A percentile compares a stretch with the other conserved stretches of the same genome.
phyloP scores from a whole-genome alignment of 768 basidiomycete genomes.

The Leccinum truebloodii region DNA sequence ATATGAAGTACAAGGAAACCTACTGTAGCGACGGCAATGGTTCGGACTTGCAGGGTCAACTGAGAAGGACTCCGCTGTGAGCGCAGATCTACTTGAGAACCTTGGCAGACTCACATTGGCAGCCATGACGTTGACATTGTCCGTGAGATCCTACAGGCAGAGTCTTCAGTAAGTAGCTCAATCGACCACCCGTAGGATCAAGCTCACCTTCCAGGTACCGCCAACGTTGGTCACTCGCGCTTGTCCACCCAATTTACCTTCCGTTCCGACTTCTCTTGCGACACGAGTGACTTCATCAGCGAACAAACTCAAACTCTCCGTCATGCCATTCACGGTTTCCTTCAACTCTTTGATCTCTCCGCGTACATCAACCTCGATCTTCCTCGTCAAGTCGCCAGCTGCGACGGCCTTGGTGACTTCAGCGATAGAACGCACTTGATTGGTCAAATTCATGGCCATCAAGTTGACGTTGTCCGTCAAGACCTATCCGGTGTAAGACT shows the following conservation, averaged over 20 bases:
- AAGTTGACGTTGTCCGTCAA: constrained; percentile 83
- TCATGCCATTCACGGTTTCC: constrained; percentile 96
- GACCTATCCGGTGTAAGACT: constrained; percentile 33
- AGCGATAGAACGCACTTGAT: constrained; percentile 87
- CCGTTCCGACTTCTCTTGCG: constrained; percentile 95
- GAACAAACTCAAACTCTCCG: constrained; percentile 80
- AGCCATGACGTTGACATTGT: constrained; percentile 96
- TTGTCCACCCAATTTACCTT: constrained; percentile 92
- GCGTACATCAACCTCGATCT: constrained; percentile 87
- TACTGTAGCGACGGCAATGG: constrained; percentile 90
- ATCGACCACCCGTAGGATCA: not conserved
- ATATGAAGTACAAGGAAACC: constrained; percentile 26
- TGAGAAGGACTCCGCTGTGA: constrained; percentile 30
- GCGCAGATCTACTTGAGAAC: not conserved
- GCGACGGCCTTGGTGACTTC: constrained; percentile 96
- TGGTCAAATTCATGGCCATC: constrained; percentile 89
- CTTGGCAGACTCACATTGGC: constrained; percentile 61
- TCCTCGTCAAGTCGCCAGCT: constrained; percentile 88
- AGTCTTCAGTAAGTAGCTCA: constrained; percentile 1
- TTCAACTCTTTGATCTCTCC: constrained; percentile 91
- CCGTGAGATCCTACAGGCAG: constrained; percentile 70
- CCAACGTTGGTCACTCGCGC: constrained; percentile 92
- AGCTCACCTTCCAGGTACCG: constrained; percentile 86
- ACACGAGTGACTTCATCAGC: constrained; percentile 85
- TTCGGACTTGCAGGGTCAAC: constrained; percentile 92